Evolutionary conservation across 768 basidiomycete genomes (phyloP), one percentile per base, ranked within the genome.

Genomic region (Coprinopsis strossmayeri): DNA sequence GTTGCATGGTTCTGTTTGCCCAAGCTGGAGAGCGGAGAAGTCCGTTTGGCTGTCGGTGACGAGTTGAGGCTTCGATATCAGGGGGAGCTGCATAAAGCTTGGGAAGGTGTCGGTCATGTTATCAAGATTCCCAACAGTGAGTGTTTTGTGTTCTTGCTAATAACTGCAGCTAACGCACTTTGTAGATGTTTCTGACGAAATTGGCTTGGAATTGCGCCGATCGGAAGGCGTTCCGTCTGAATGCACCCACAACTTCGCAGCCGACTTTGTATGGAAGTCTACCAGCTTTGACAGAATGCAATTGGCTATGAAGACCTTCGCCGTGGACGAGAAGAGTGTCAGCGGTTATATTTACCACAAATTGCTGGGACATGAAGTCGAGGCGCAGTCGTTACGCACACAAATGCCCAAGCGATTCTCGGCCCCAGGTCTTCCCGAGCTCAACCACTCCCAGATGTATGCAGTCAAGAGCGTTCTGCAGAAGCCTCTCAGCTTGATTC

Each of bases 231-330:
- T 95, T 5, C 96, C 96, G 3, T 81, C 85, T 15, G 95, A 98
- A 26, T 81, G 91, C 66, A 92, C 91, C 0, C 91, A 94, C 61
- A 90, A 91, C 57, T 98, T 96, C 59, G 84, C 90, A 0, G 96
- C 87, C n/a, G 96, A 99, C 64, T 99, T 98, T 60, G 95, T 99
- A 3, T 99, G 96, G 96, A 99, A 99, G 68, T 94, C 93, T 3
- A 99, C 96, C 1, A 98, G 95, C 65, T 99, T 99, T 59, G 96
- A 99, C 64, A 78, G 96, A 42, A 99, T 99, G 96, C 96, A 99
- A 63, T 77, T 92, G 27, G 95, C 96, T 0, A 98, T 99, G 95
- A 98, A 97, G 77, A 98, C 94, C 1, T 99, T 99, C 62, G 96
- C 96, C 5, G 88, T 99, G 15, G 96, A 99, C 57, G 96, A 99